Base-by-base conservation (phyloP, 306 rosid genomes). In the Oemleria cerasiformis region DNA sequence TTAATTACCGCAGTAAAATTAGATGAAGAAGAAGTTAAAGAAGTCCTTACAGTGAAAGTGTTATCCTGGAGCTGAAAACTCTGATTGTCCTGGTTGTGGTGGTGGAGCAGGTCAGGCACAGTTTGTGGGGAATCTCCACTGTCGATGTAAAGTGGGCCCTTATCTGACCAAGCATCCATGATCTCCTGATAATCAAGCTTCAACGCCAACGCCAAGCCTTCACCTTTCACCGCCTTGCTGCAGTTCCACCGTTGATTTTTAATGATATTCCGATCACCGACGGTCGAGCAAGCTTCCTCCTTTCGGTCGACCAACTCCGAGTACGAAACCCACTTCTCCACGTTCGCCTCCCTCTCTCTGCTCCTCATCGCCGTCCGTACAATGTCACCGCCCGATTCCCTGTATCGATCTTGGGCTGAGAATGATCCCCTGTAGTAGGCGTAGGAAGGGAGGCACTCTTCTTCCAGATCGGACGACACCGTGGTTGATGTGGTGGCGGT, bases 291-390 rank as follows among this genome's bases (percentile, higher is more conserved):
- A 3, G 78, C 82, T 1, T 77, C 89, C 68, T 90, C 96, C 71
- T 85, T 84, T 80, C 73, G 77, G 84, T 84, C 92, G 43, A 92
- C 92, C 56, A 91, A 88, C 68, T 94, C 92, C 36, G 99, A 95
- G 68, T 86, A 95, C 68, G 89, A 85, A 16, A 95, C 96, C 97
- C 97, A 95, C 77, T 87, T 84, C 86, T 89, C 99, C 55, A 82
- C 86, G 5, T 80, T 77, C 7, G 45, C n/a, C 68, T 79, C 80
- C n/a, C 73, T 73, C 65, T 80, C 83, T 9, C 88, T 72, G 58
- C 68, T 77, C 82, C 89, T 88, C 97, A 95, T 89, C 72, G 99
- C 99, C 81, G 85, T 79, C 82, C 88, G 75, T 5, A 94, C 87
- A 9, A 94, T 54, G 17, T 62, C 63, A 15, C 40, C 8, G 4